Evolutionary conservation across 2,329 filamentous ascomycete genomes (phyloP).

Genomic region (Ophiostoma quercus): DNA sequence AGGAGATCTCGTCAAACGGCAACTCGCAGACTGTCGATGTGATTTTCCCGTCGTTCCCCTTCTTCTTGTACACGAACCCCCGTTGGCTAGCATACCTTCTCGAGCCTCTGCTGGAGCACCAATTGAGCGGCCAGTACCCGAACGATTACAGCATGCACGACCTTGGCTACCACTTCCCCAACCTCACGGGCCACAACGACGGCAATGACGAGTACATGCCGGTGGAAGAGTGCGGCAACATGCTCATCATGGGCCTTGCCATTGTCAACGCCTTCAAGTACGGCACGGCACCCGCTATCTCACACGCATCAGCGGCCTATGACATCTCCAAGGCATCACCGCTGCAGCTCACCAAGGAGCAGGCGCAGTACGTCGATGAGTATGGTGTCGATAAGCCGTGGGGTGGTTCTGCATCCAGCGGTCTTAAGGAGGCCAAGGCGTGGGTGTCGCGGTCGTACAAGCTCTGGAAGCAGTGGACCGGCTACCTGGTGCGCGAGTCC

Average conservation of each 20-base stretch:
- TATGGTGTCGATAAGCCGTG: slow-evolving; percentile 42
- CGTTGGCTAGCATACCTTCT: slow-evolving; percentile 71
- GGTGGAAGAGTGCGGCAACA: slow-evolving; percentile 66
- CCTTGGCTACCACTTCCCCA: slow-evolving; percentile 64
- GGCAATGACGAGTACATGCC: slow-evolving; percentile 68
- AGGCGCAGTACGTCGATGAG: slow-evolving; percentile 26
- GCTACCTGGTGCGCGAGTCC: slow-evolving; percentile 64
- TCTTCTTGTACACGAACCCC: slow-evolving; percentile 79
- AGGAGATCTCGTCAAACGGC: slow-evolving; percentile 79
- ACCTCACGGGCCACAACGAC: slow-evolving; percentile 63
- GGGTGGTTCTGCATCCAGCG: slow-evolving; percentile 45
- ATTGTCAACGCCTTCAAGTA: slow-evolving; percentile 68
- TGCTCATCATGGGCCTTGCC: slow-evolving; percentile 62
- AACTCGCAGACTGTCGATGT: slow-evolving; percentile 82
- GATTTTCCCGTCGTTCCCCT: slow-evolving; percentile 77
- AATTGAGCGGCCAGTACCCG: slow-evolving; percentile 73
- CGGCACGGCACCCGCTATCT: slow-evolving; percentile 44
- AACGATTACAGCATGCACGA: slow-evolving; percentile 76
- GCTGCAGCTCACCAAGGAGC: slow-evolving; percentile 22
- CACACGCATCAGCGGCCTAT: background rate
- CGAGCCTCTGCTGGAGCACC: slow-evolving; percentile 74
- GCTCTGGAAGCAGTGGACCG: slow-evolving; percentile 72
- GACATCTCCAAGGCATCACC: slow-evolving; percentile 26
- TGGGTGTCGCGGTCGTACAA: slow-evolving; percentile 53
- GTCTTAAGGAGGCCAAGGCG: slow-evolving; percentile 37